Conservation (phyloP, 805 yeast genomes). For the Kuraishia ogatae region DNA sequence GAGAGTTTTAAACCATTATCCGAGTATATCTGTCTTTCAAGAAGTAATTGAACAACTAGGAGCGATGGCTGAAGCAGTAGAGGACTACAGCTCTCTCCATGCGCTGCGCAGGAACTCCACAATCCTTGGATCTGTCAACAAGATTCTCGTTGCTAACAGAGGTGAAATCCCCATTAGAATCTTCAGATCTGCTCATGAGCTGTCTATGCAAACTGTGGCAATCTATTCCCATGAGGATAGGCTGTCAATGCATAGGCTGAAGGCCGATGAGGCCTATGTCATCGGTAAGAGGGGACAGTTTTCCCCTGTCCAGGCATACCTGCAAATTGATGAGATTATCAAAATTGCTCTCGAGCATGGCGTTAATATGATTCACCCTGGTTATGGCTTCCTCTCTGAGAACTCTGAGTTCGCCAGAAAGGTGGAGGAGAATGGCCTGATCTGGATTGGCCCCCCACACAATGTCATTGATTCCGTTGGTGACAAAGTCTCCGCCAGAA, state of each 20-base stretch:
- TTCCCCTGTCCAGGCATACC: constrained; percentile 93
- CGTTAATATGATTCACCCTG: constrained; percentile 88
- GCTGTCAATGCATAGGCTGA: constrained; percentile 87
- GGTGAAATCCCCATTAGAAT: constrained; percentile 84
- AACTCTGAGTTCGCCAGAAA: constrained; percentile 90
- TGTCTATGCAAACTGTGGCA: constrained; percentile 95
- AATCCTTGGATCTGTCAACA: constrained; percentile 43
- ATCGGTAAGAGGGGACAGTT: constrained; percentile 84
- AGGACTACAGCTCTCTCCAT: constrained; percentile 24
- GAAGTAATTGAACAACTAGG: background rate
- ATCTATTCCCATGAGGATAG: constrained; percentile 95
- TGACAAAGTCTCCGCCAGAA: constrained; percentile 93
- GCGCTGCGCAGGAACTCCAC: constrained; percentile 31
- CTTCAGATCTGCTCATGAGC: constrained; percentile 95
- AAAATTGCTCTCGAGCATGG: constrained; percentile 69
- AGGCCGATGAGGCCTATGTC: constrained; percentile 89
- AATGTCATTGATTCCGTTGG: constrained; percentile 90
- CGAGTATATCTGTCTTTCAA: background rate
- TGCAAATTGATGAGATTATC: constrained; percentile 92
- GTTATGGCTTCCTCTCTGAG: constrained; percentile 86
- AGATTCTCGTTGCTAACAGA: constrained; percentile 73
- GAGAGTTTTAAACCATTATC: background rate
- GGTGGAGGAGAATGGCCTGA: constrained; percentile 84
- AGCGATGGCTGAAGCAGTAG: constrained; percentile 5
- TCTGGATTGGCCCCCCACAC: constrained; percentile 93